A percentile compares a stretch with the other conserved stretches of the same genome.
Evolutionary conservation across 2,329 filamentous ascomycete genomes (phyloP).

Genomic region (Oidium heveae): DNA sequence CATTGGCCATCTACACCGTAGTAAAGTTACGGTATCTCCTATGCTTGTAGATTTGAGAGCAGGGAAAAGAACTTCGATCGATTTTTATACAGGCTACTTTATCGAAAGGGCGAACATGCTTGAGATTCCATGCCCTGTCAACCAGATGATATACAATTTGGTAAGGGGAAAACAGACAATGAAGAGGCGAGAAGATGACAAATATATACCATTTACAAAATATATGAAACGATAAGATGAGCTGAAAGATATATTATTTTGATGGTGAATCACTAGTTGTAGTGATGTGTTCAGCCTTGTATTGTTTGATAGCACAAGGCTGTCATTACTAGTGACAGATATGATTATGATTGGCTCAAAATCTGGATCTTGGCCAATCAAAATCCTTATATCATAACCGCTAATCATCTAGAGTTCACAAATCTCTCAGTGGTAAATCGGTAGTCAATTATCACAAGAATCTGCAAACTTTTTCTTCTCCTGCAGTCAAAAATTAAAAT

Average conservation of each 20-base stretch:
- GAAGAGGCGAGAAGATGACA: constrained; percentile 7
- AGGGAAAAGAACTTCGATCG: constrained; percentile 45
- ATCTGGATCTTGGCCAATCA: no score
- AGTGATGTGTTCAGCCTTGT: no score
- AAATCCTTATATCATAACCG: no score
- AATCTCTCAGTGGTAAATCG: no score
- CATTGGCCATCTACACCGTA: constrained; percentile 25
- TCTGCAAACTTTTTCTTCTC: no score
- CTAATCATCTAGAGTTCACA: no score
- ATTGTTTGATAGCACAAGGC: not conserved
- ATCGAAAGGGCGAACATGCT: constrained; percentile 44
- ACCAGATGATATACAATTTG: constrained; percentile 46
- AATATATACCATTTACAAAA: constrained; percentile 9
- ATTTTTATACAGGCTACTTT: constrained; percentile 78
- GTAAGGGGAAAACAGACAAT: constrained; percentile 40
- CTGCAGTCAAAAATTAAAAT: no score
- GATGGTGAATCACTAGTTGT: no score
- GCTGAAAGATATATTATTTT: no score
- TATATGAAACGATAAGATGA: not conserved
- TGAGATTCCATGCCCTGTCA: constrained; percentile 45
- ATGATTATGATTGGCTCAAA: no score
- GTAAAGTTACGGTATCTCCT: constrained; percentile 24
- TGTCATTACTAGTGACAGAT: not conserved
- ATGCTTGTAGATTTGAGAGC: constrained; percentile 41
- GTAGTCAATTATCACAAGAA: no score